phyloP scores from a whole-genome alignment of 371 early-diverging fungal species.

The Dichotomocladium elegans region DNA sequence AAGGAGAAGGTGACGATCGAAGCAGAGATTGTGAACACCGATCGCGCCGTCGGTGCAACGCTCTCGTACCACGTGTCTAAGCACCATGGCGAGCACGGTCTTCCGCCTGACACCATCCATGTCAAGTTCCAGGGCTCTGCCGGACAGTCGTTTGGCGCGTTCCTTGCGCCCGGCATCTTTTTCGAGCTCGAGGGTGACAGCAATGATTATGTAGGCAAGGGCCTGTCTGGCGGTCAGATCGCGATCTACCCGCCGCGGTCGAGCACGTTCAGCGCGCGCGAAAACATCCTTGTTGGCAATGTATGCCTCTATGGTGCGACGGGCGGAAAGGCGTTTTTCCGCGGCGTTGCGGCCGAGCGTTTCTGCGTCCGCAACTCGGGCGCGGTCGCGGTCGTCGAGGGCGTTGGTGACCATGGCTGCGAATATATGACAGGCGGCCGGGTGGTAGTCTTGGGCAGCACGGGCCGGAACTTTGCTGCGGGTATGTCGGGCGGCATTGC shows the following conservation, averaged over 20 bases:
- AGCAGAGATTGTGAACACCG: constrained; percentile 85
- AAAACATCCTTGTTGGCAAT: constrained; percentile 94
- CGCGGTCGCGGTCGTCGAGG: constrained; percentile 93
- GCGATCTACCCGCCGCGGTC: constrained; percentile 86
- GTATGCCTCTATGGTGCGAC: constrained; percentile 97
- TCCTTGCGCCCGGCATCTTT: constrained; percentile 87
- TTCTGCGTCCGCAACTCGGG: constrained; percentile 98
- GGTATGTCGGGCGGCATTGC: constrained; percentile 95
- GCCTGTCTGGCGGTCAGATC: constrained; percentile 89
- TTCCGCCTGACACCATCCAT: constrained; percentile 83
- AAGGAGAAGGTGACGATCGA: constrained; percentile 60
- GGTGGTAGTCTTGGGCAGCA: constrained; percentile 76
- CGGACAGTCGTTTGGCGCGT: constrained; percentile 95
- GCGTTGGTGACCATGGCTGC: constrained; percentile 97
- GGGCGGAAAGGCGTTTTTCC: constrained; percentile 85
- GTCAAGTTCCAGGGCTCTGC: constrained; percentile 90
- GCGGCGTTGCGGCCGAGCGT: constrained; percentile 95
- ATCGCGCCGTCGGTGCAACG: constrained; percentile 91
- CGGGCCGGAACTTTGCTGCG: constrained; percentile 94
- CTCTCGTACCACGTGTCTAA: constrained; percentile 86
- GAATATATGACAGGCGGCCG: constrained; percentile 98
- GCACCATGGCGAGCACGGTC: constrained; percentile 76
- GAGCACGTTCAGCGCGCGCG: constrained; percentile 72
- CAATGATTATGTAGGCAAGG: constrained; percentile 98
- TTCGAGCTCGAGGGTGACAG: constrained; percentile 95